Evolutionary conservation across 805 yeast genomes (phyloP).

Genomic region (Soucietia sequanensis): DNA sequence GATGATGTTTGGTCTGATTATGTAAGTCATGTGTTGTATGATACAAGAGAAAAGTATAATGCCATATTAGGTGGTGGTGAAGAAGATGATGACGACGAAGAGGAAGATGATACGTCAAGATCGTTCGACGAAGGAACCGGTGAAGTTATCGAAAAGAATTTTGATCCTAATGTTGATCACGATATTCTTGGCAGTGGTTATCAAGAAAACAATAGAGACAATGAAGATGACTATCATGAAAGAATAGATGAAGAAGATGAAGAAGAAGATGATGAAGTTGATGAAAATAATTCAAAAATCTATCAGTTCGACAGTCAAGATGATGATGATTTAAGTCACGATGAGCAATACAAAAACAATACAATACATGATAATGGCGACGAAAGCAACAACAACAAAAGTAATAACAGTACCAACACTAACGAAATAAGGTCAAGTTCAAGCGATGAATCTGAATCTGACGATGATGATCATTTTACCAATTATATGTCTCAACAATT

Average conservation of each 20-base stretch:
- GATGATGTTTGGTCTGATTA: slow-evolving; percentile 72
- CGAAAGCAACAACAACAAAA: no score
- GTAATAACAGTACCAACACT: slow-evolving; percentile 4
- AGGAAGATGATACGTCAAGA: slow-evolving; percentile 24
- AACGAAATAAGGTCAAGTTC: slow-evolving; percentile 10
- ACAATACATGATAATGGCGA: no score
- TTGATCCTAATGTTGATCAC: slow-evolving; percentile 29
- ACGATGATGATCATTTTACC: slow-evolving; percentile 58
- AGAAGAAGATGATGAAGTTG: slow-evolving; percentile 15
- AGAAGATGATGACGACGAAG: slow-evolving; percentile 42
- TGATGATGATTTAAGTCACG: slow-evolving; percentile 8
- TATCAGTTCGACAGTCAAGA: slow-evolving; percentile 2
- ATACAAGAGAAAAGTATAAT: slow-evolving; percentile 90
- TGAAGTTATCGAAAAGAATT: slow-evolving; percentile 37
- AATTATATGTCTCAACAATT: slow-evolving; percentile 76
- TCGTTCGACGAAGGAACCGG: slow-evolving; percentile 38
- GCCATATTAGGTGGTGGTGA: slow-evolving; percentile 86
- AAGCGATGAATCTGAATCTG: slow-evolving; percentile 37
- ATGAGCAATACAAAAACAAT: slow-evolving; percentile 9
- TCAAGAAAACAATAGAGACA: slow-evolving; percentile 27
- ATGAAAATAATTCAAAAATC: slow-evolving; percentile 8
- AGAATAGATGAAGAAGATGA: slow-evolving; percentile 24
- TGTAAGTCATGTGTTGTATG: slow-evolving; percentile 78
- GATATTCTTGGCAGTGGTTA: slow-evolving; percentile 27
- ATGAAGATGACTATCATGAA: slow-evolving; percentile 30